These are phyloP conservation scores for Tolypocladium nubicola DNA, from an alignment of 2,329 filamentous ascomycete genomes.

Conservation along the genomic window DNA sequence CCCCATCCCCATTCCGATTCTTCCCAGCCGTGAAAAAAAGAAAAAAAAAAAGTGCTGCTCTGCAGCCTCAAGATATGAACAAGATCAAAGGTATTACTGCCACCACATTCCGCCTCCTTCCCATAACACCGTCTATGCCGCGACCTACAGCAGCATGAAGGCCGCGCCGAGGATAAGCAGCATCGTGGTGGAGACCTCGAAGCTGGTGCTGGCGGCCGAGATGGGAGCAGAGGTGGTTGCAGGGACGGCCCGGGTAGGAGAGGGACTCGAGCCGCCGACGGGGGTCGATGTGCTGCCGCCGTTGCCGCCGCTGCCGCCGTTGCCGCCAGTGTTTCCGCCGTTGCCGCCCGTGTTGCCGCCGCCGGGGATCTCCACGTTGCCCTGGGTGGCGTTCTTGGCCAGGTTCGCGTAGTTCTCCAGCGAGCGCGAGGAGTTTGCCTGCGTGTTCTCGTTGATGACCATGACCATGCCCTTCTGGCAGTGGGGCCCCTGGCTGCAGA, in stretches of 20 bases:
- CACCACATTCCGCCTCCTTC: background rate
- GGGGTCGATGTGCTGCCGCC: background rate
- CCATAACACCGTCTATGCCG: background rate
- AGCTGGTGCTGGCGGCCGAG: slow-evolving; percentile 13
- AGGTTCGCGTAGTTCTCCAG: slow-evolving; percentile 36
- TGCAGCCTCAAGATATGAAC: background rate
- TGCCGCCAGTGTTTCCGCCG: slow-evolving; percentile 10
- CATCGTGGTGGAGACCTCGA: slow-evolving; percentile 29
- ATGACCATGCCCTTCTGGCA: slow-evolving; percentile 67
- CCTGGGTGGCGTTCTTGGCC: slow-evolving; percentile 17
- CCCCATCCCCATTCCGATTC: background rate
- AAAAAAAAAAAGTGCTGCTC: background rate
- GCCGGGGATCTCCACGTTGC: slow-evolving; percentile 12
- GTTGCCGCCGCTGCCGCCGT: slow-evolving; percentile 1
- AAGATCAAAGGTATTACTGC: background rate
- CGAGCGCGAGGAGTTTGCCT: slow-evolving; percentile 40
- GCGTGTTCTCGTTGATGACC: slow-evolving; percentile 60
- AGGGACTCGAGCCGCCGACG: background rate
- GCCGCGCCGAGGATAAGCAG: slow-evolving; percentile 32
- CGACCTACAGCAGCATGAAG: slow-evolving; percentile 27
- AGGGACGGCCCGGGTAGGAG: background rate
- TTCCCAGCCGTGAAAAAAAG: background rate
- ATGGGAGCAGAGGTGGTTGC: slow-evolving; percentile 9
- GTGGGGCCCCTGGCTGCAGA: slow-evolving; percentile 65
- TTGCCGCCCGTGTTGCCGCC: slow-evolving; percentile 7